Base-by-base conservation (phyloP, 2,329 filamentous ascomycete species). In the Botrytis byssoidea region DNA sequence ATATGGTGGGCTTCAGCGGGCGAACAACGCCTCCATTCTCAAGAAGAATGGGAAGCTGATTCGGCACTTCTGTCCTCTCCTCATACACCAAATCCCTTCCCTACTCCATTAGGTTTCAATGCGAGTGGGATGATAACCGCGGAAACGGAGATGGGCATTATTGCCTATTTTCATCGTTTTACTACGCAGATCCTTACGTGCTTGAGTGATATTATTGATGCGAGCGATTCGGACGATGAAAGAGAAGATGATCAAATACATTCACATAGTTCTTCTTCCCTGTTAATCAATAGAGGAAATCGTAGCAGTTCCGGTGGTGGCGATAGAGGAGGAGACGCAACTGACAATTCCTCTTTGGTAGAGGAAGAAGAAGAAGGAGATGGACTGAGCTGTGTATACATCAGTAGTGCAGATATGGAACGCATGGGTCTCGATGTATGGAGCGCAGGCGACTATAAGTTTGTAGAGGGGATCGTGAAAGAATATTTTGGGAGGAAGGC, bases 1-100 rank as follows among this genome's bases (percentile, higher is more conserved):
- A 93, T 95, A 88, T 96, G 93, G 93, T 96, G 93, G 93, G 93
- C 93, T 3, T 93, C 91, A 25, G 92, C 93, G 0, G 93, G 93
- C 74, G 93, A 96, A 82, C 88, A 91, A 81, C 84, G 88, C 12
- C 85, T 87, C 29, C 85, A 88, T 68, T 88, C 89, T 70, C 87
- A 90, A 75, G 85, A 88, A 32, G 89, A 91, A 76, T 88, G 90
- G 83, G 67, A 85, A 84, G 64, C 85, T 64, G 90, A 91, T 78
- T 84, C 85, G 12, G 82, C 85, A 4, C 85, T 91, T 5, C 84
- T 91, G 7, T 86, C 48, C 18, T 68, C 64, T n/a, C 71, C 71
- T 29, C 71, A 72, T 40, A 68, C 63, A 10, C 71, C 71, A 14
- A 72, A 46, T 29, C 71, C 71, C 3, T 60, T 60, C n/a, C 42